Evolutionary conservation across 2,329 filamentous ascomycete species (phyloP).

Genomic region (Colletotrichum truncatum): DNA sequence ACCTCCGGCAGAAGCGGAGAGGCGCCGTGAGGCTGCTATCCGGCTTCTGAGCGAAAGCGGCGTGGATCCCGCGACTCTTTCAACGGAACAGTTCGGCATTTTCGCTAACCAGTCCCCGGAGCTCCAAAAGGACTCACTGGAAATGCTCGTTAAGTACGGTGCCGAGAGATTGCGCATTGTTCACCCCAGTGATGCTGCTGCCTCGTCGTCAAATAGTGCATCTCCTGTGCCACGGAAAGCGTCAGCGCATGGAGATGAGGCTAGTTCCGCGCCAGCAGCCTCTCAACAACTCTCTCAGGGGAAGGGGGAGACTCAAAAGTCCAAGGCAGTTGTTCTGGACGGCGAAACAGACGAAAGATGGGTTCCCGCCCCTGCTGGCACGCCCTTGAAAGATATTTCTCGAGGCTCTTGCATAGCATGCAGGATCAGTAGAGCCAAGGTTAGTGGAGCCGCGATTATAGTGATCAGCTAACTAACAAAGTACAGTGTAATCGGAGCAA

Average conservation of each 20-base stretch:
- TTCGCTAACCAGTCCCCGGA: conserved; percentile 68
- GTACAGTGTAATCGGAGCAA: conserved; percentile 50
- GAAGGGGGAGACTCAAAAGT: conserved; percentile 29
- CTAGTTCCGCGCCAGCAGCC: conserved; percentile 27
- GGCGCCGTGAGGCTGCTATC: conserved; percentile 58
- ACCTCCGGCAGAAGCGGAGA: conserved; percentile 57
- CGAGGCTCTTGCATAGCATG: conserved; percentile 48
- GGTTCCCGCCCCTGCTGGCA: conserved; percentile 4
- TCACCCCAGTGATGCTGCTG: conserved; percentile 52
- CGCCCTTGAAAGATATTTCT: conserved; percentile 31
- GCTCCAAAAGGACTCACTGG: conserved; percentile 62
- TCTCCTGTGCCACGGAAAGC: conserved; percentile 36
- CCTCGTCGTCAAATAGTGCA: conserved; percentile 36
- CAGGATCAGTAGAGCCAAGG: conserved; percentile 49
- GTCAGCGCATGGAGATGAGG: conserved; percentile 5
- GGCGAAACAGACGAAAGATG: neutral
- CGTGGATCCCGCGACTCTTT: conserved; percentile 62
- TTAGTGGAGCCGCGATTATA: conserved; percentile 28
- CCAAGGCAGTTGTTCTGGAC: conserved; percentile 9
- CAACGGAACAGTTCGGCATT: conserved; percentile 65
- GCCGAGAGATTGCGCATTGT: conserved; percentile 66
- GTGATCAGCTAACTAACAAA: conserved; percentile 31
- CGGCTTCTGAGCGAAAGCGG: conserved; percentile 54
- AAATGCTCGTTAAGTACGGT: conserved; percentile 65
- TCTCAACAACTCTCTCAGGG: conserved; percentile 11